Evolutionary conservation across 1,284 basidiomycete genomes (phyloP), one percentile per base, ranked within the genome.

Genomic region (Heterobasidion irregulare): DNA sequence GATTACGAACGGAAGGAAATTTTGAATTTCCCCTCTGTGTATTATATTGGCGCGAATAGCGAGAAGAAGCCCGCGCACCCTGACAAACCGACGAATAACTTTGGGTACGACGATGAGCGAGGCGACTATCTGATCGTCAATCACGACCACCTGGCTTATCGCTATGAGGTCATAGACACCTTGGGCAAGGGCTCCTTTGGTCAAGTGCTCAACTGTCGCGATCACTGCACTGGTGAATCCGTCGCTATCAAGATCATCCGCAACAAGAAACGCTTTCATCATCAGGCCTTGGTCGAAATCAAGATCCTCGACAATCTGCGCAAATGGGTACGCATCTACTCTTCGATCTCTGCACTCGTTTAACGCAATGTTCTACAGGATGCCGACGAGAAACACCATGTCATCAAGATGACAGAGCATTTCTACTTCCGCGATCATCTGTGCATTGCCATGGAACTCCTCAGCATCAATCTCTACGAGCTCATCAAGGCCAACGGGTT

Each of bases 161-260:
- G 97, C 12, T 99, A 99, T 70, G 95, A 99, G 71, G 78, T 99
- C 56, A 79, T 94, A 53, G 92, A 90, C 62, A 87, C 92, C 2
- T 82, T 99, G 33, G 97, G 97, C 45, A 98, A 99, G 70, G 97
- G 97, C 32, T 98, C 96, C 8, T 99, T 99, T 62, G 97, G 97
- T 13, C 97, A 99, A 68, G 97, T 99, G 13, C 72, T 99, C 19
- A 89, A 94, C 66, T 99, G 96, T 71, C 86, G 94, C 44, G 97
- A 99, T 71, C 94, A 99, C 71, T 89, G 87, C 68, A 94, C 94
- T n/a, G 97, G 97, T 12, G 83, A 92, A 63, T 95, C 92, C 35
- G 93, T 98, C 15, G 97, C 97, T 6, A 88, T 99, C 77, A 99
- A 99, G 79, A 97, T 99, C 63, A 99, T 99, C 64, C 85, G 97